Conservation (phyloP, 768 basidiomycete species). For the Candolleomyces efflorescens region DNA sequence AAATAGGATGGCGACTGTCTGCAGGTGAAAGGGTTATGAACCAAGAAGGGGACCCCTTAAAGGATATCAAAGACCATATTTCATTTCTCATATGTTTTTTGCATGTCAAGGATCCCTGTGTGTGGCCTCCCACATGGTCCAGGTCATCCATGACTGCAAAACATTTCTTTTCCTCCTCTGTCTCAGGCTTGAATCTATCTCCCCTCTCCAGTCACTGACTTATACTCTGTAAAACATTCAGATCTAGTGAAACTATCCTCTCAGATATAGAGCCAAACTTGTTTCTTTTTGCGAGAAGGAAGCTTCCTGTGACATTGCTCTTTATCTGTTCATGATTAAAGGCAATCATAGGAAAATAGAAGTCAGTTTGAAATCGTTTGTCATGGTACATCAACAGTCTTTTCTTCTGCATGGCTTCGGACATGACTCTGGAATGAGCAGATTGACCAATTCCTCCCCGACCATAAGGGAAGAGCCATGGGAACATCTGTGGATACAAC, state of each 20-base stretch:
- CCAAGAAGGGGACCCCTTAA: background rate
- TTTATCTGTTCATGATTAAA: no score
- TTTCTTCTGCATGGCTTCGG: conserved; percentile 12
- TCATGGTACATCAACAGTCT: conserved; percentile 32
- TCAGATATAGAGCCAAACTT: no score
- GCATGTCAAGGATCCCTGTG: background rate
- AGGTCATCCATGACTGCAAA: background rate
- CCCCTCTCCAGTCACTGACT: no score
- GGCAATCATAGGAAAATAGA: no score
- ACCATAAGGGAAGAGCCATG: conserved; percentile 34
- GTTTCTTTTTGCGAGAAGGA: no score
- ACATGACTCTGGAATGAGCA: conserved; percentile 14
- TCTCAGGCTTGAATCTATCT: background rate
- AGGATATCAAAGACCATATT: conserved; percentile 1
- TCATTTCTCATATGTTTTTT: background rate
- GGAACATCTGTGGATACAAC: conserved; percentile 17
- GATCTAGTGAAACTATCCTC: no score
- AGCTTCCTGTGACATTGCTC: no score
- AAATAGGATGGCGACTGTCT: conserved; percentile 1
- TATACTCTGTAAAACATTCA: no score
- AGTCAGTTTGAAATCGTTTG: conserved; percentile 13
- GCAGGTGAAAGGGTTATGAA: conserved; percentile 3
- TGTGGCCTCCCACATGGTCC: background rate
- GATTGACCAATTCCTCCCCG: conserved; percentile 15
- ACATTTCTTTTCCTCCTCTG: background rate